These are phyloP conservation scores for Rheum nobile DNA, from an alignment of 148 eudicot genomes.

Conservation along the genomic window DNA sequence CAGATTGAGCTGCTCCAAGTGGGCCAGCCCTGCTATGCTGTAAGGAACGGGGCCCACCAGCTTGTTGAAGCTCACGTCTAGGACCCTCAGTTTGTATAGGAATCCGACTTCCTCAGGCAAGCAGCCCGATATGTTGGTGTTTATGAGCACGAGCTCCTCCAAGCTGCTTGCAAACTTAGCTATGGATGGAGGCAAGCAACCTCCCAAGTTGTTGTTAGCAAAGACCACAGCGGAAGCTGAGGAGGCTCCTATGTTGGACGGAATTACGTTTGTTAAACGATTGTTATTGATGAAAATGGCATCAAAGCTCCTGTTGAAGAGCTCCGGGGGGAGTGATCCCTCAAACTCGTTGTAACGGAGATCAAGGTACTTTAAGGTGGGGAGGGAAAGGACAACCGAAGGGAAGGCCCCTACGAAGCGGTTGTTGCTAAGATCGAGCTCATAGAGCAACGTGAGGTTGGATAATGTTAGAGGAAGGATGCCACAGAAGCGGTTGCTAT, in stretches of 20 bases:
- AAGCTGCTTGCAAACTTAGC: conserved; percentile 41
- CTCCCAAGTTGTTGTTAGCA: conserved; percentile 51
- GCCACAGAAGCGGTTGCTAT: conserved; percentile 67
- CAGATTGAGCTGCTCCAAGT: conserved; percentile 45
- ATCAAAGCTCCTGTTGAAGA: conserved; percentile 36
- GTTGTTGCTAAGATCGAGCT: conserved; percentile 61
- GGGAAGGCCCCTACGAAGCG: conserved; percentile 70
- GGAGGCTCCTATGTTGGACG: conserved; percentile 28
- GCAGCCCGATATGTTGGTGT: conserved; percentile 50
- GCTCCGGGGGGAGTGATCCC: conserved; percentile 39
- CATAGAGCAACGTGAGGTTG: conserved; percentile 34
- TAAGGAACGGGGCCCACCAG: conserved; percentile 52
- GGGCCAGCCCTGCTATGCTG: conserved; percentile 42
- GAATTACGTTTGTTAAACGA: conserved; percentile 36
- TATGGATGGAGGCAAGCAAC: conserved; percentile 54
- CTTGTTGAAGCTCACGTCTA: conserved; percentile 48
- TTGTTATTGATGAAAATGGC: conserved; percentile 61
- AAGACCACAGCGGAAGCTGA: conserved; percentile 48
- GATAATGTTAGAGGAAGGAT: conserved; percentile 34
- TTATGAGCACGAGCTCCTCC: conserved; percentile 48
- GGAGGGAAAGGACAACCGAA: conserved; percentile 36
- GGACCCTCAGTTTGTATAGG: conserved; percentile 39
- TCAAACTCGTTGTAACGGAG: conserved; percentile 70
- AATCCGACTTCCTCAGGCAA: conserved; percentile 50
- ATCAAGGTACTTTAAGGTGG: conserved; percentile 42